Evolutionary conservation across 345 rosid genomes (phyloP).

Genomic region (Viola odorata): DNA sequence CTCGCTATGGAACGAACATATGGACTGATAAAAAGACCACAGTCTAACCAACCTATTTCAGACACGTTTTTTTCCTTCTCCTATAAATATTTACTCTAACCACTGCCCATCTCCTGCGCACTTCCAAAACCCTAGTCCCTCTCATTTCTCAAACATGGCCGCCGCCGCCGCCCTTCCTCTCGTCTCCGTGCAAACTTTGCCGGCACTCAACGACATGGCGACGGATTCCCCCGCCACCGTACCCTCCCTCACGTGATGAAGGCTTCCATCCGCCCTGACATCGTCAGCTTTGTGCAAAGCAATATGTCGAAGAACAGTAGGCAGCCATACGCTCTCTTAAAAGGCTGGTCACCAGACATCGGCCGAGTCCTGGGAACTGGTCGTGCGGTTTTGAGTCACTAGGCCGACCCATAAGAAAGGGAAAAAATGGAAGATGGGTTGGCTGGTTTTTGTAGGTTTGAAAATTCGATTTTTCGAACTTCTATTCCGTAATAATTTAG

Average conservation of each 20-base stretch:
- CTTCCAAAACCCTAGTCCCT: too few species aligned
- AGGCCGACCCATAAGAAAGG: too few species aligned
- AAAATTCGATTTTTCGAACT: too few species aligned
- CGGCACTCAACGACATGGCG: slow-evolving; percentile 58
- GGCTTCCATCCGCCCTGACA: slow-evolving; percentile 78
- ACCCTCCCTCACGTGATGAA: slow-evolving; percentile 73
- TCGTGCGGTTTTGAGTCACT: slow-evolving; percentile 96
- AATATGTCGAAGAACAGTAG: slow-evolving; percentile 81
- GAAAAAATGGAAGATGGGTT: too few species aligned
- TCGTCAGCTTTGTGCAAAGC: slow-evolving; percentile 66
- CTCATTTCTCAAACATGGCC: neutral
- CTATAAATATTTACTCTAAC: too few species aligned
- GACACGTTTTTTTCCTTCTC: too few species aligned
- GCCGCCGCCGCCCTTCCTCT: slow-evolving; percentile 73
- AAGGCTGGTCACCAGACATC: slow-evolving; percentile 97
- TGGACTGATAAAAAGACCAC: too few species aligned
- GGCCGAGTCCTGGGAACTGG: slow-evolving; percentile 99
- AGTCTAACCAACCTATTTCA: too few species aligned
- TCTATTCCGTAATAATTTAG: too few species aligned
- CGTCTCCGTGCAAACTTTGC: slow-evolving; percentile 60
- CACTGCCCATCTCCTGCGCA: too few species aligned
- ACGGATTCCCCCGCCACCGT: slow-evolving; percentile 58
- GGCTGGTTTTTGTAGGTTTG: too few species aligned
- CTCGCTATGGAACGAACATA: too few species aligned
- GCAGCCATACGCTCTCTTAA: slow-evolving; percentile 87